Conservation (phyloP, 148 eudicot genomes). For the Rhododendron mucronatum region DNA sequence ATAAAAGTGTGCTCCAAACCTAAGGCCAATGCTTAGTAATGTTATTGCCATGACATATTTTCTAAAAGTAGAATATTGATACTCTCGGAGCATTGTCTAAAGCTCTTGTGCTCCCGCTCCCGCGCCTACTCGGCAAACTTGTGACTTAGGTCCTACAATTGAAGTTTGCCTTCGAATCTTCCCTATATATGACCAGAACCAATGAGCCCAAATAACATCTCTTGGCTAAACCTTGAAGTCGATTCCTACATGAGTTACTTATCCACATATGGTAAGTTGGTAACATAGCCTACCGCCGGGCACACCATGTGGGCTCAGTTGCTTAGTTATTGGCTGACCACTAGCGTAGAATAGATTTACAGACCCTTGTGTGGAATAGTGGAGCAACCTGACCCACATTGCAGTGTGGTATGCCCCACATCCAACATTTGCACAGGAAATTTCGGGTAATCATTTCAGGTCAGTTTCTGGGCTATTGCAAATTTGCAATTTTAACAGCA, state of each 20-base stretch:
- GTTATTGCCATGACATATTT: not conserved
- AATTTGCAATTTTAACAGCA: too few species aligned
- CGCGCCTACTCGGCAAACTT: not conserved
- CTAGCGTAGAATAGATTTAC: too few species aligned
- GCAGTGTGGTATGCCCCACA: too few species aligned
- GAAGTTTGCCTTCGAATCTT: not conserved
- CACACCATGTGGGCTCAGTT: not conserved
- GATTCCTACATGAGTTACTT: not conserved
- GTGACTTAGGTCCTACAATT: not conserved
- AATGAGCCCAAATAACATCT: not conserved
- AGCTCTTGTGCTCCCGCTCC: not conserved
- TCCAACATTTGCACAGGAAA: too few species aligned
- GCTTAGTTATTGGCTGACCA: too few species aligned
- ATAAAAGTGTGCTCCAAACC: not conserved
- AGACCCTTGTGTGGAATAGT: too few species aligned
- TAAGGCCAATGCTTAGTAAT: not conserved
- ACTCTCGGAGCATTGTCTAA: not conserved
- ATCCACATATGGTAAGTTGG: not conserved
- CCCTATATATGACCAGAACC: not conserved
- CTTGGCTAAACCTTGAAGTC: not conserved
- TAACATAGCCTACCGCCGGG: not conserved
- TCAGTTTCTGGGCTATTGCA: too few species aligned
- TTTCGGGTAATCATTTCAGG: too few species aligned
- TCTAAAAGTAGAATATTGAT: not conserved
- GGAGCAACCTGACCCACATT: too few species aligned